A percentile compares a stretch with the other conserved stretches of the same genome.
These are phyloP conservation scores for Thozetella sp. DNA, from an alignment of 495 filamentous ascomycete species.

Conservation along the genomic window DNA sequence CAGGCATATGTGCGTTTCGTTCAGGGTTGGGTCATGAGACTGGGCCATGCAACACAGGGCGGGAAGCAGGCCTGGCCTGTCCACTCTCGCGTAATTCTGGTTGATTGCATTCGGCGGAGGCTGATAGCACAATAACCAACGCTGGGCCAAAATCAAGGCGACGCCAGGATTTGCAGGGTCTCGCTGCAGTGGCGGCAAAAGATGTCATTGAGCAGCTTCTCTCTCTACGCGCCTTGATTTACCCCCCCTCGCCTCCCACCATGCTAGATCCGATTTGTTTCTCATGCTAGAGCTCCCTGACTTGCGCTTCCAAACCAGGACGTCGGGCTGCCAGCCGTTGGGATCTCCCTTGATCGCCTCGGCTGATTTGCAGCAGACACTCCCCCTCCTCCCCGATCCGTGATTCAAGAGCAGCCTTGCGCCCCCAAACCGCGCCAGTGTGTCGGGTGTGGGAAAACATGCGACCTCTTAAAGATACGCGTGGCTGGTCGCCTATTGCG, in stretches of 20 bases:
- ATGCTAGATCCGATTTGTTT: neutral
- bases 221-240: neutral
- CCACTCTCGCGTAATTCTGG: too few species aligned
- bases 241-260: too few species aligned
- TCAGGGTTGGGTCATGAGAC: too few species aligned
- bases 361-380: neutral
- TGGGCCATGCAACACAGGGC: too few species aligned
- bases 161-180: neutral
- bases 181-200: neutral
- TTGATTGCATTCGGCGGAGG: too few species aligned
- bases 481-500: too few species aligned
- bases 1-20: too few species aligned
- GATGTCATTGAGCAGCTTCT: neutral
- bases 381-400: neutral
- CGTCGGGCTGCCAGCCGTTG: neutral
- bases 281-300: neutral
- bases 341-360: conserved; percentile 2
- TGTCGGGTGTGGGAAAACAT: neutral
- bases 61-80: too few species aligned
- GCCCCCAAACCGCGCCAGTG: neutral
- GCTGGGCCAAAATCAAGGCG: neutral
- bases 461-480: too few species aligned
- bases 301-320: conserved; percentile 1
- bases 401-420: neutral
- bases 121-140: too few species aligned